Conservation (phyloP, 345 rosid genomes). For the Durio zibethinus region DNA sequence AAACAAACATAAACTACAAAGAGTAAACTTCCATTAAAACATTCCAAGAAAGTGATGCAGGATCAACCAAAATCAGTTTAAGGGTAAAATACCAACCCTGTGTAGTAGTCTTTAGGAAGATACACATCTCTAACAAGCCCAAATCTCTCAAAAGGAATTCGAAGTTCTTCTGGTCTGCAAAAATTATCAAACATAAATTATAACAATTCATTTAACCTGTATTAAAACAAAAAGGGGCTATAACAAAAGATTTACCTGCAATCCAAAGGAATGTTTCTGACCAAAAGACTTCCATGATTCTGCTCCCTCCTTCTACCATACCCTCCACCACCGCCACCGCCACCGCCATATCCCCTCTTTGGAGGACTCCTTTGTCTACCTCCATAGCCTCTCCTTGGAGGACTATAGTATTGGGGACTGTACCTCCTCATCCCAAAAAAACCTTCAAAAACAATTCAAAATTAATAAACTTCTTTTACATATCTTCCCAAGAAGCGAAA, state of each 20-base stretch:
- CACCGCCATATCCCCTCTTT: constrained; percentile 52
- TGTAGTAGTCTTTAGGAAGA: constrained; percentile 84
- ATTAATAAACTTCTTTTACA: neutral
- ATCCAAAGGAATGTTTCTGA: constrained; percentile 90
- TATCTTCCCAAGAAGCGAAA: neutral
- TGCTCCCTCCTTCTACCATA: constrained; percentile 75
- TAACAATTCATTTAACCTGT: constrained; percentile 2
- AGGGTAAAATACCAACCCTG: constrained; percentile 57
- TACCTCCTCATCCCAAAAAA: constrained; percentile 72
- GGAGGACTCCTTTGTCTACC: constrained; percentile 77
- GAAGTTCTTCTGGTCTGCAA: constrained; percentile 86
- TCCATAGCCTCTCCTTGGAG: constrained; percentile 92
- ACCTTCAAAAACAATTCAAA: constrained; percentile 19
- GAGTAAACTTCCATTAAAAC: neutral
- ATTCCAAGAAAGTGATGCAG: neutral
- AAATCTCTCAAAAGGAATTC: constrained; percentile 78
- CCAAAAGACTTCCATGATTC: constrained; percentile 75
- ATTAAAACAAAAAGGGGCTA: neutral
- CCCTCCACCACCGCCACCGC: constrained; percentile 59
- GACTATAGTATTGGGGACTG: constrained; percentile 73
- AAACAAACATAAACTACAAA: neutral
- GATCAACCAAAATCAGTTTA: neutral
- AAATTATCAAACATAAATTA: neutral
- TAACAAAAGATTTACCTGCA: constrained; percentile 54
- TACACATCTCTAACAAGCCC: constrained; percentile 90